Base-by-base conservation (phyloP, 2,329 filamentous ascomycete species). In the Amauroascus verrucosus region DNA sequence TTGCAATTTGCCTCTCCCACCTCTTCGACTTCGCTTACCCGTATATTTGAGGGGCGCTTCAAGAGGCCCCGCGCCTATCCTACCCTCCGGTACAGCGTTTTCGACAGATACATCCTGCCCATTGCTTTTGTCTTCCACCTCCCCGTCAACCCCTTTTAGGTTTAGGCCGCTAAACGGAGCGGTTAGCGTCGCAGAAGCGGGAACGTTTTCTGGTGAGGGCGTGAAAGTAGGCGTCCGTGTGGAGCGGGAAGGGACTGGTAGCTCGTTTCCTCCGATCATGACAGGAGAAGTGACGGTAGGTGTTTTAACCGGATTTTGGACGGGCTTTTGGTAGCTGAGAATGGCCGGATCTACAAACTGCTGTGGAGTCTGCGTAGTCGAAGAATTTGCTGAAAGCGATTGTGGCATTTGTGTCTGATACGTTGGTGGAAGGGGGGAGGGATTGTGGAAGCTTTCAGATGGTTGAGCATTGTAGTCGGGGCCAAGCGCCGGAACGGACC, bases 271-370 rank as follows among this genome's bases (percentile, higher is more conserved):
- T 46, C 62, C 59, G 45, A 63, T 60, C 60, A 64, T 65, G 53
- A 68, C 64, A 53, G 64, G 54, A n/a, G 62, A 62, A 24, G 44
- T n/a, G 16, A 51, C 43, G 13, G 56, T 48, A 28, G 60, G 60
- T 28, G 57, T 49, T 37, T 57, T 50, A 6, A 38, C n/a, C 22
- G 49, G 24, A 20, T 38, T 33, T 45, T 56, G 56, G 16, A 44
- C 30, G 13, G 64, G 61, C 51, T 63, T 66, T 30, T 65, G 65
- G 65, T 87, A 79, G 64, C 86, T 89, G 44, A 94, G 66, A 53
- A 94, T 94, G 2, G 88, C 88, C 9, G 88, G 88, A 62, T 94
- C 88, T n/a, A 84, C 77, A 62, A 93, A 88, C 0, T 74, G 62
- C 28, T 73, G 63, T n/a, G 61, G 24, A 60, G 54, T 64, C 33